These are phyloP conservation scores for Coemansia sp. DNA, from an alignment of 192 early-diverging fungal species.

Conservation along the genomic window DNA sequence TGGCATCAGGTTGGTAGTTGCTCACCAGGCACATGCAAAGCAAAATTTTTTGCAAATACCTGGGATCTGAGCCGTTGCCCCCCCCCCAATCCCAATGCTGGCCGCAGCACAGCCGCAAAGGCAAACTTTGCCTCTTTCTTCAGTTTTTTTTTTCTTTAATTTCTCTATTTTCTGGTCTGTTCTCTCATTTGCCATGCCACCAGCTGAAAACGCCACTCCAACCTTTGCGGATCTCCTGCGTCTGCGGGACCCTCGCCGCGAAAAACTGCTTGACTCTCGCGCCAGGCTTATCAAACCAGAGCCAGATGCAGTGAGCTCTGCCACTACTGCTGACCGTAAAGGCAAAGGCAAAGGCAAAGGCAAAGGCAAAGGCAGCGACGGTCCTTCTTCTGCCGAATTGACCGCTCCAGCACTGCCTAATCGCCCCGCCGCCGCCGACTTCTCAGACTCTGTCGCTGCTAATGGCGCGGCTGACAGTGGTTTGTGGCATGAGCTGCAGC, in stretches of 20 bases:
- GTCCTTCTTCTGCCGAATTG: background rate
- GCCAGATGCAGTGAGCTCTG: background rate
- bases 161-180: background rate
- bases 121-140: too few species aligned
- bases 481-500: conserved; percentile 16
- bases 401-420: background rate
- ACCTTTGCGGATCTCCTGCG: conserved; percentile 47
- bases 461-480: background rate
- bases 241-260: conserved; percentile 41
- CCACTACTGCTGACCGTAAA: conserved; percentile 6
- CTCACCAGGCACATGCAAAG: too few species aligned
- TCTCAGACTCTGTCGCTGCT: background rate
- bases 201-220: conserved; percentile 2
- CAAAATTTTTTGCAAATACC: too few species aligned
- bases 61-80: too few species aligned
- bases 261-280: conserved; percentile 37
- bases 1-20: too few species aligned
- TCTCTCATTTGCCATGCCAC: background rate
- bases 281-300: conserved; percentile 8
- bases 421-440: background rate
- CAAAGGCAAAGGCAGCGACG: conserved; percentile 8
- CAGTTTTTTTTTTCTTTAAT: too few species aligned
- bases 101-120: too few species aligned
- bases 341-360: conserved; percentile 32
- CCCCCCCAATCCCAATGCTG: too few species aligned